phyloP scores from a whole-genome alignment of 106 monocot species.

The Acorus calamus region DNA sequence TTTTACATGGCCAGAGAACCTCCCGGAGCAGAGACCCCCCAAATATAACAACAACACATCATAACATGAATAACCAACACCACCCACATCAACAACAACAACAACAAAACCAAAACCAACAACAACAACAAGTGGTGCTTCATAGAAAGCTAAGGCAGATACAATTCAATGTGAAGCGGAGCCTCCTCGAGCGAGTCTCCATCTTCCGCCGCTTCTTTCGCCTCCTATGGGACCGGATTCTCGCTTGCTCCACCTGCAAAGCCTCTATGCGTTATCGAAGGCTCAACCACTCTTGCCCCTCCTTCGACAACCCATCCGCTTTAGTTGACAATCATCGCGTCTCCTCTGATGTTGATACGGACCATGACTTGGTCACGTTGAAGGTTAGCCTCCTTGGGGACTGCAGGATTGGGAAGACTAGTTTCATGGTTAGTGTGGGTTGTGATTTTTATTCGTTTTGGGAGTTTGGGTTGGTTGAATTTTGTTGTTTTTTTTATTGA shows the following conservation, averaged over 20 bases:
- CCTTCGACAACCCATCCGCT: background rate
- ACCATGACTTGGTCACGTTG: conserved; percentile 38
- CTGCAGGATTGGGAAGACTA: conserved; percentile 71
- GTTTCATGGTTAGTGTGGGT: conserved; percentile 62
- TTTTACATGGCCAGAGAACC: no score
- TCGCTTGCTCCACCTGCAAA: conserved; percentile 21
- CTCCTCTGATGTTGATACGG: conserved; percentile 7
- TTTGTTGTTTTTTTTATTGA: conserved; percentile 1
- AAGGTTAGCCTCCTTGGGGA: conserved; percentile 83
- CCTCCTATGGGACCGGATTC: conserved; percentile 23
- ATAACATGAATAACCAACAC: no score
- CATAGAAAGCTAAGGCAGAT: background rate
- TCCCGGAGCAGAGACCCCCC: no score
- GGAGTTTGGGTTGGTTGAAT: background rate
- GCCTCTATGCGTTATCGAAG: conserved; percentile 9
- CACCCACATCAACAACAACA: no score
- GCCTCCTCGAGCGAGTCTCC: conserved; percentile 14
- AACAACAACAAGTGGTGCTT: no score
- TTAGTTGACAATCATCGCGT: background rate
- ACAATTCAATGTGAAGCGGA: conserved; percentile 14
- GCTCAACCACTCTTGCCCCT: background rate
- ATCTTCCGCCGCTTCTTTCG: conserved; percentile 31
- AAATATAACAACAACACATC: no score
- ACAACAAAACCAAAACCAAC: no score
- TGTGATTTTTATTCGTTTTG: background rate